Evolutionary conservation across 345 rosid genomes (phyloP), one percentile per base, ranked within the genome.

Genomic region (Euclidium syriacum): DNA sequence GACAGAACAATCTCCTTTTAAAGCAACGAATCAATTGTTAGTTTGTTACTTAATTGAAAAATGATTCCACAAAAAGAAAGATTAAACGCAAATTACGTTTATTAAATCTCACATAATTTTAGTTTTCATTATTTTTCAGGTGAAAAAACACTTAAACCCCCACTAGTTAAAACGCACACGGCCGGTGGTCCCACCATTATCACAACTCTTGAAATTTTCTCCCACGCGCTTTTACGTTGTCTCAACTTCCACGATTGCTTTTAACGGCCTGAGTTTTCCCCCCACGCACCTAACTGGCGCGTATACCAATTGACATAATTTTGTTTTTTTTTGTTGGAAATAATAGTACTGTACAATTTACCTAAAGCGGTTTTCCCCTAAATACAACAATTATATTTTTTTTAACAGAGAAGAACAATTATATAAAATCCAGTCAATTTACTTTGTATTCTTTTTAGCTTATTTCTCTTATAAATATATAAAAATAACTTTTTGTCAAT

Each of bases 21-120:
- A 51, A 52, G 52, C 32, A 64, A 51, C 12, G 52, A 52, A 65
- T 65, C 38, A 54, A 24, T 22, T 10, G 52, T 42, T 59, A 36
- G n/a, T 9, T 36, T 9, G 1, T 6, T 15, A 54, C 36, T 33
- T 2, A 8, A 43, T 11, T 15, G 2, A 22, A 7, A 52, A 4
- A 30, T 33, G 15, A 52, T 32, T 65, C 46, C 20, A n/a, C 16
- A 5, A 23, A 20, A 19, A 8, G n/a, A 17, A 12, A 2, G 25
- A 43, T 16, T 65, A 7, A 41, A 54, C 18, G 16, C 1, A 44
- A 43, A 4, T 32, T 20, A 53, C 35, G 53, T 22, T 30, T 14
- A 52, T 42, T 1, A 8, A 35, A 24, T 4, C 14, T 19, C 29
- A 49, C 26, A 38, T 19, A 20, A 6, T 43, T 3, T 43, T 38